Percentiles rank a stretch among this genome's conserved stretches.
These are phyloP conservation scores for Suillus paluster DNA, from an alignment of 768 basidiomycete species.

Conservation along the genomic window DNA sequence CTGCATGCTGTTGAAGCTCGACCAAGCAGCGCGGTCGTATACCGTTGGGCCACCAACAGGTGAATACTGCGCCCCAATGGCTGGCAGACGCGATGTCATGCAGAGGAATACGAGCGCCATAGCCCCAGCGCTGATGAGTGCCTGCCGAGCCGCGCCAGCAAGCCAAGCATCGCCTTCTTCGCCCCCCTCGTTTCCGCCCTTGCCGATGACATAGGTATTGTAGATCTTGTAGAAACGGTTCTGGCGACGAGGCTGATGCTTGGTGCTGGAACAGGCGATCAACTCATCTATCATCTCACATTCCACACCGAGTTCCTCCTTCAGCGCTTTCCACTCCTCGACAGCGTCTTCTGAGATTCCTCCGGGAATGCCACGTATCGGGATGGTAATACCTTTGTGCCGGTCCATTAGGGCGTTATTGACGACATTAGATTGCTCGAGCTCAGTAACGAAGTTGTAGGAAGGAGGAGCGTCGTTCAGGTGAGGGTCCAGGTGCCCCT, in stretches of 20 bases:
- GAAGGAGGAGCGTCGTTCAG: conserved; percentile 70
- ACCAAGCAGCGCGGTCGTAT: conserved; percentile 81
- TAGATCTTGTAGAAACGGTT: conserved; percentile 85
- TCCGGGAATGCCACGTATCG: conserved; percentile 46
- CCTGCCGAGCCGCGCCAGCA: conserved; percentile 46
- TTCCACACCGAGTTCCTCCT: conserved; percentile 78
- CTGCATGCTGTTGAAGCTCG: conserved; percentile 75
- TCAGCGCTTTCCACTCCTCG: conserved; percentile 81
- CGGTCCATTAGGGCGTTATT: conserved; percentile 69
- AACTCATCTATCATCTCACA: conserved; percentile 79
- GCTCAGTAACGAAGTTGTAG: conserved; percentile 62
- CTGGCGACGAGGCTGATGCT: conserved; percentile 39
- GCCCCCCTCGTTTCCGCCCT: conserved; percentile 18
- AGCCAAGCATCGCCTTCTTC: conserved; percentile 30
- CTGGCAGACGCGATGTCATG: conserved; percentile 49
- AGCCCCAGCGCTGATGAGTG: conserved; percentile 62
- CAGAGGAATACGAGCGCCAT: conserved; percentile 65
- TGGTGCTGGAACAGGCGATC: conserved; percentile 49
- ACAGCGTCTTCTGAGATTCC: conserved; percentile 68
- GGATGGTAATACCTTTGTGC: conserved; percentile 62
- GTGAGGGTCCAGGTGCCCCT: conserved; percentile 40
- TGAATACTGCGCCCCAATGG: conserved; percentile 58
- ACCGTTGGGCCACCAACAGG: conserved; percentile 69
- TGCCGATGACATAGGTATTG: conserved; percentile 67
- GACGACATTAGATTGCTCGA: conserved; percentile 50